These are phyloP conservation scores for Naematelia aurantialba DNA, from an alignment of 768 basidiomycete genomes.

Conservation along the genomic window DNA sequence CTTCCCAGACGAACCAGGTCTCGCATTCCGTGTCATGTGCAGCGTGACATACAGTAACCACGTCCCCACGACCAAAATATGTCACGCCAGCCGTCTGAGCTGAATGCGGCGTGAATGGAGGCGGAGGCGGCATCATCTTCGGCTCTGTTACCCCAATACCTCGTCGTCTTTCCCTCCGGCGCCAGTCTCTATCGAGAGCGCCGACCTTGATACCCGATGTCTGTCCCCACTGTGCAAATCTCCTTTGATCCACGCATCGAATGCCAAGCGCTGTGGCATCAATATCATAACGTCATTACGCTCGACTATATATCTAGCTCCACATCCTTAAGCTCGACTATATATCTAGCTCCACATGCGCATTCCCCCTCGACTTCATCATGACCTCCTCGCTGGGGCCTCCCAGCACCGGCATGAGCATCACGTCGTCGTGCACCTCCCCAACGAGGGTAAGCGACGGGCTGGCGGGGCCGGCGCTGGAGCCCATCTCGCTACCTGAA, in stretches of 20 bases:
- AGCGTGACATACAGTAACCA: no score
- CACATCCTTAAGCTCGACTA: neutral
- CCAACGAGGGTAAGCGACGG: neutral
- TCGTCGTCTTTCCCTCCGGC: no score
- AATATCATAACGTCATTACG: neutral
- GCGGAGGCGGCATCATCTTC: no score
- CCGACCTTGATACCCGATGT: no score
- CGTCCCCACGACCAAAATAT: no score
- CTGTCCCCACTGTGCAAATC: no score
- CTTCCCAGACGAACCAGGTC: no score
- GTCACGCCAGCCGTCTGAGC: no score
- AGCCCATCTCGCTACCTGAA: neutral
- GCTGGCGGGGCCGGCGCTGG: neutral
- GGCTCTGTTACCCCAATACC: no score
- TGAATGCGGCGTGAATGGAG: no score
- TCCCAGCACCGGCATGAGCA: neutral
- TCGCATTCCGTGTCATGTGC: no score
- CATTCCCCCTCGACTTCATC: neutral
- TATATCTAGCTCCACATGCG: neutral
- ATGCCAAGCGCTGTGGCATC: neutral
- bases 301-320: neutral
- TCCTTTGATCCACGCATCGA: neutral
- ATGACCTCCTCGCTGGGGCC: neutral
- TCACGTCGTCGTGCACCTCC: neutral
- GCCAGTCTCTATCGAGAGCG: no score